phyloP scores from a whole-genome alignment of 352 stramenopile species.

The Globisporangium yorkense region DNA sequence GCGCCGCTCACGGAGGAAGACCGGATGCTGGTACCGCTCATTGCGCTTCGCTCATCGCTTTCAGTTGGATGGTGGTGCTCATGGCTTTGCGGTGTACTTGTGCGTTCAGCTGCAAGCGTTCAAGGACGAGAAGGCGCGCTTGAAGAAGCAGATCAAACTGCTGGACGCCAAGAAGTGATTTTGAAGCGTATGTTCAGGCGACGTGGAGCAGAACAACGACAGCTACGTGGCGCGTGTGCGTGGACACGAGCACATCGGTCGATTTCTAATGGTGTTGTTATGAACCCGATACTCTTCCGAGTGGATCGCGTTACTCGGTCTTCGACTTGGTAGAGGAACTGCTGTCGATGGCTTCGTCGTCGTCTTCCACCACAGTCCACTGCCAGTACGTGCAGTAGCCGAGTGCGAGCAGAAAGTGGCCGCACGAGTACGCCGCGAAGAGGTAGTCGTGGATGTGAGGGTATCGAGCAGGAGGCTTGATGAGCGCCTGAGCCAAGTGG shows the following conservation, averaged over 20 bases:
- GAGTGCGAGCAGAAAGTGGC: constrained; percentile 67
- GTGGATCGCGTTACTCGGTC: constrained; percentile 24
- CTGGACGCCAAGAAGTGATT: constrained; percentile 57
- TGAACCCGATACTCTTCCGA: not conserved
- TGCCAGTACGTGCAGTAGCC: constrained; percentile 83
- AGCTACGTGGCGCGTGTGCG: not conserved
- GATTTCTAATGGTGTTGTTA: constrained; percentile 1
- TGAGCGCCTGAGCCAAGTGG: constrained; percentile 41
- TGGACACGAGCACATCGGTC: not conserved
- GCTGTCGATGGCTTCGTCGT: constrained; percentile 1
- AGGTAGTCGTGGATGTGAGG: constrained; percentile 85
- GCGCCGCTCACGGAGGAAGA: constrained; percentile 55
- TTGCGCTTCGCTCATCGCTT: not conserved
- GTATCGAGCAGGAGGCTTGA: constrained; percentile 49
- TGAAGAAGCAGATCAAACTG: constrained; percentile 84
- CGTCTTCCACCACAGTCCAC: constrained; percentile 36
- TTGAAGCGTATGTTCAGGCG: not conserved
- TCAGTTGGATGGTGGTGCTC: no score
- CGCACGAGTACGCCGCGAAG: constrained; percentile 76
- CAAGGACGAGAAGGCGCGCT: constrained; percentile 79
- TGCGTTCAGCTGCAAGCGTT: constrained; percentile 63
- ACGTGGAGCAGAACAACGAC: not conserved
- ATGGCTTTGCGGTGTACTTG: not conserved
- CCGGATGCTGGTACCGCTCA: constrained; percentile 55
- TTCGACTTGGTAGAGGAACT: constrained; percentile 22